Conservation (phyloP, 768 basidiomycete genomes). For the Leccinum variicolor region DNA sequence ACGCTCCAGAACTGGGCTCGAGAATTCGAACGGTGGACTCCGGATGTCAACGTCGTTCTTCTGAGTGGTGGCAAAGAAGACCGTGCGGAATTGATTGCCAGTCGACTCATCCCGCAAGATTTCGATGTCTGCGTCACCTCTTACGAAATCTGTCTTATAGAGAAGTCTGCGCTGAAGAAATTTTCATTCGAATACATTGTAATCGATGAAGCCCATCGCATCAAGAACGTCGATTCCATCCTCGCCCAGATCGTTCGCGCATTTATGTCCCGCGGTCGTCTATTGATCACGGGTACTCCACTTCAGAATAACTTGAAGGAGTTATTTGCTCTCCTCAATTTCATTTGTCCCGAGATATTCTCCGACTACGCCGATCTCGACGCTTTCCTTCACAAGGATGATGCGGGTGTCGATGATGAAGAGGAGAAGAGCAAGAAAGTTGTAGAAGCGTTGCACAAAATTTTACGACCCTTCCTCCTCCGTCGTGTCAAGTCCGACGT, state of each 20-base stretch:
- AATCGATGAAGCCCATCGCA: slow-evolving; percentile 98
- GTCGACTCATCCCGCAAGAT: slow-evolving; percentile 76
- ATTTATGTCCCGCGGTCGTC: slow-evolving; percentile 82
- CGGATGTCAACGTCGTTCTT: slow-evolving; percentile 77
- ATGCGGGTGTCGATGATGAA: slow-evolving; percentile 59
- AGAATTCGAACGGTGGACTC: slow-evolving; percentile 90
- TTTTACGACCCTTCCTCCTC: slow-evolving; percentile 90
- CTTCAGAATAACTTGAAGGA: slow-evolving; percentile 97
- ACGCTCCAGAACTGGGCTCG: slow-evolving; percentile 96
- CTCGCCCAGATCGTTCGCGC: slow-evolving; percentile 91
- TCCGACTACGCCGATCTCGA: slow-evolving; percentile 90
- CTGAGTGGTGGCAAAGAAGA: slow-evolving; percentile 90
- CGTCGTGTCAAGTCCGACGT: slow-evolving; percentile 95
- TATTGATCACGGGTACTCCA: slow-evolving; percentile 96
- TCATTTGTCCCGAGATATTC: slow-evolving; percentile 96
- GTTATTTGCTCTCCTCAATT: slow-evolving; percentile 87
- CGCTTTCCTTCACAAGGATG: slow-evolving; percentile 89
- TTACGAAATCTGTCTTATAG: slow-evolving; percentile 96
- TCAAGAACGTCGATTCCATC: slow-evolving; percentile 98
- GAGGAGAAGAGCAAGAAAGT: slow-evolving; percentile 89
- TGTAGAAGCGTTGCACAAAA: slow-evolving; percentile 96
- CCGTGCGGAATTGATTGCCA: slow-evolving; percentile 74
- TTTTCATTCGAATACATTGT: slow-evolving; percentile 97
- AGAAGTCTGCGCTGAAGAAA: slow-evolving; percentile 89
- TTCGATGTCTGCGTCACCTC: slow-evolving; percentile 96